Evolutionary conservation across 106 monocot genomes (phyloP), one percentile per base, ranked within the genome.

Genomic region (Ottelia alismoides): DNA sequence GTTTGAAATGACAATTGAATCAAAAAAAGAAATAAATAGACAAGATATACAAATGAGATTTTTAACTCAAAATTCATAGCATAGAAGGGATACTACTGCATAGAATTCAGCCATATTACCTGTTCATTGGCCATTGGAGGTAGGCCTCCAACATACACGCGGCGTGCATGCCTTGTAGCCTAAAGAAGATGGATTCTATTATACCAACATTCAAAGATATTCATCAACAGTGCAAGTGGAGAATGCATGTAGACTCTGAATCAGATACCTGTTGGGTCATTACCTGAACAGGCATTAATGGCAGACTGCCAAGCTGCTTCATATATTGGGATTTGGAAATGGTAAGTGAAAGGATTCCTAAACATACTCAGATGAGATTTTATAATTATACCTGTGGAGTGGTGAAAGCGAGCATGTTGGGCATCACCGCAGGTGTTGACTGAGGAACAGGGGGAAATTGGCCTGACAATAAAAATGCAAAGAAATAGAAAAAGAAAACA

Each of bases 91-190:
- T n/a, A n/a, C n/a, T n/a, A n/a, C n/a, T n/a, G n/a, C n/a, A n/a
- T 43, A 43, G 40, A 6, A 43, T 7, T 43, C 40, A 43, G 16
- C 40, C 6, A 43, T 16, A 48, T 2, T 48, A 62, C 98, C 78
- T 96, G 96, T 62, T 96, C 96, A 70, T 96, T 96, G 52, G 96
- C 88, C 56, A 76, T 70, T 22, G 96, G 81, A 12, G 96, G 70
- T 53, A 96, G 88, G 3, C 96, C 88, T 46, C 96, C 96, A 60
- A 96, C 96, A 70, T 96, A 96, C 0, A 96, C 96, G 45, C 96
- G 96, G 0, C 96, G 81, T 55, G 96, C 96, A 77, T 96, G 96
- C 25, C 94, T 75, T 48, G 94, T 96, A 31, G 94, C 94, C 81
- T 98, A 47, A 2, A 64, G 57, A 44, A 45, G 49, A 28, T 23